Percentiles rank a stretch among this genome's conserved stretches.
phyloP scores from a whole-genome alignment of 2,329 filamentous ascomycete species.

The Pestalotiopsis sp. region DNA sequence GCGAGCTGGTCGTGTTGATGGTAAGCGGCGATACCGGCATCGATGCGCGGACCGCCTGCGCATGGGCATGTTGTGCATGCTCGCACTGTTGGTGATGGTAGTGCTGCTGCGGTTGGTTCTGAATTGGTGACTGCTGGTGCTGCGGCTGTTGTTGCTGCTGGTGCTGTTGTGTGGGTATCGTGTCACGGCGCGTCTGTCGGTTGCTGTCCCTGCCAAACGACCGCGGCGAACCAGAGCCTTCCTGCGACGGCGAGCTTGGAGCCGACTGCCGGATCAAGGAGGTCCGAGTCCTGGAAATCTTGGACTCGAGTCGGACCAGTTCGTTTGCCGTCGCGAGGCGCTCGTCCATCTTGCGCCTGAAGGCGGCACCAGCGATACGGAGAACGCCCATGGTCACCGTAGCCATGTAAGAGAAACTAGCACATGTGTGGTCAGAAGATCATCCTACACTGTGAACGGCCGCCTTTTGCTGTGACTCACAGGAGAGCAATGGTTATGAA shows the following conservation, averaged over 20 bases:
- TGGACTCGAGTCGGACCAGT: conserved; percentile 26
- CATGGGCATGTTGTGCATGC: neutral
- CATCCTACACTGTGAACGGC: neutral
- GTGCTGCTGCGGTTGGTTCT: neutral
- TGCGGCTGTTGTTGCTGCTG: neutral
- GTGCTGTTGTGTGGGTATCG: neutral
- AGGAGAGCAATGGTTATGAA: conserved; percentile 32
- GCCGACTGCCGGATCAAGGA: conserved; percentile 14
- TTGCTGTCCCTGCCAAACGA: neutral
- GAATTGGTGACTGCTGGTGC: conserved; percentile 13
- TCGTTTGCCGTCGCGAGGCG: conserved; percentile 25
- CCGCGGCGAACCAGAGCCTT: conserved; percentile 5
- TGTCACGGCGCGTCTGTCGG: neutral
- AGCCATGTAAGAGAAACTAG: conserved; percentile 31
- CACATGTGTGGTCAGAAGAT: neutral
- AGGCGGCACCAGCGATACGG: conserved; percentile 31
- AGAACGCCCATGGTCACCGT: conserved; percentile 31
- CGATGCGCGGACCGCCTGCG: neutral
- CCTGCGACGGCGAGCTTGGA: conserved; percentile 7
- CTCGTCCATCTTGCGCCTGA: conserved; percentile 27
- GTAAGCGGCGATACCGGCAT: conserved; percentile 25
- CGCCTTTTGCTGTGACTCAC: conserved; percentile 21
- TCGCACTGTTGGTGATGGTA: neutral
- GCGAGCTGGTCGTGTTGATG: conserved; percentile 9
- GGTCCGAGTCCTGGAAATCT: conserved; percentile 21